Conservation (phyloP, 331 rosid species). For the Ulmus americana region DNA sequence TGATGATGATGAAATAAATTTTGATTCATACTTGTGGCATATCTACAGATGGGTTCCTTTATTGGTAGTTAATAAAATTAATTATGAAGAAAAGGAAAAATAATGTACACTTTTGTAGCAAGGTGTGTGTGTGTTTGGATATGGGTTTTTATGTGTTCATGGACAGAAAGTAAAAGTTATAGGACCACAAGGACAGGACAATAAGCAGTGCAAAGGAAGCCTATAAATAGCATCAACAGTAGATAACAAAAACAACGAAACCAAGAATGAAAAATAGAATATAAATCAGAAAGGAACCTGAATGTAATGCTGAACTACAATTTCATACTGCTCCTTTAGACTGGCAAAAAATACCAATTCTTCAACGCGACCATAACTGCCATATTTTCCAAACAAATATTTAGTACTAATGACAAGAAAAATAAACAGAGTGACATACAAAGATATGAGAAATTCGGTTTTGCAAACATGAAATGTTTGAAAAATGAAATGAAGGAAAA, state of each 20-base stretch:
- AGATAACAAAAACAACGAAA: constrained; percentile 3
- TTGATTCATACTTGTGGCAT: too few relatives aligned
- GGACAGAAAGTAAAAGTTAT: background rate
- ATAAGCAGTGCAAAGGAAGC: background rate
- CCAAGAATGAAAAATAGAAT: background rate
- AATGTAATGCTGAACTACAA: constrained; percentile 86
- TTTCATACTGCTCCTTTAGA: constrained; percentile 86
- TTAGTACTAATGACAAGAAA: constrained; percentile 11
- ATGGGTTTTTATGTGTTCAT: background rate
- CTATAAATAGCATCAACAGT: constrained; percentile 8
- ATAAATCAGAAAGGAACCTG: constrained; percentile 49
- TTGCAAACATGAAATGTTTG: background rate
- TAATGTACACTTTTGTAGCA: background rate
- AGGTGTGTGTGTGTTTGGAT: background rate
- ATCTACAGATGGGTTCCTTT: too few relatives aligned
- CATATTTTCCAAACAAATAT: constrained; percentile 19
- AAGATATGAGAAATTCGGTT: background rate
- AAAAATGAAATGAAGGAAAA: background rate
- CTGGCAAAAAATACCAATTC: constrained; percentile 91
- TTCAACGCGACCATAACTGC: constrained; percentile 95
- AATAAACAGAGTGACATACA: constrained; percentile 7
- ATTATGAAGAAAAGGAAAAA: background rate
- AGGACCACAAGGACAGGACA: background rate
- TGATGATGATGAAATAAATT: too few relatives aligned
- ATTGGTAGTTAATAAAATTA: background rate